Base-by-base conservation (phyloP, 108 stramenopile species). In the Schizochytrium sp. region DNA sequence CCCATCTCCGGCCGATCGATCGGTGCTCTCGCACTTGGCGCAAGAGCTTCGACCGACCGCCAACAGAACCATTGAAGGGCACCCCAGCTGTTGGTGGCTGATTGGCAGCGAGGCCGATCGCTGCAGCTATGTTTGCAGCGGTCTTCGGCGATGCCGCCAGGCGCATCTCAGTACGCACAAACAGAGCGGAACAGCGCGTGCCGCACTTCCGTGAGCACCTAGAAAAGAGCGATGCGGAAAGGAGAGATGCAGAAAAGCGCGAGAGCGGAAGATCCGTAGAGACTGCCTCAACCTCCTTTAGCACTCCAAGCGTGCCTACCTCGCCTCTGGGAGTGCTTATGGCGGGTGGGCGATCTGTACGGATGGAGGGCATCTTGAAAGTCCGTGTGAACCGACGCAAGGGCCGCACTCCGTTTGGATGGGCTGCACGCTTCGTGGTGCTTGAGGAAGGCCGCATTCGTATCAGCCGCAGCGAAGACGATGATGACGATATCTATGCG, bases 331-430 rank as follows among this genome's bases (percentile, higher is more conserved):
- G 50, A n/a, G 53, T 83, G 50, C 76, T 83, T 38, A 49, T 83
- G 47, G 76, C 76, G 50, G 76, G 76, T 53, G 76, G 76, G 3
- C 19, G 76, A 40, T 49, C 76, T 7, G 76, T 83, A 38, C 76
- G 76, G n/a, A 83, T 83, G 76, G 76, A 83, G 76, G 76, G 76
- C 76, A n/a, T 83, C 2, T 53, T 83, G 10, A 83, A 83, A 55
- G 28, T 83, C 50, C 64, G 64, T 7, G 64, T 69, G 12, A 44
- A 69, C 64, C 64, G 64, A 7, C 64, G 64, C 64, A 83, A 83
- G 76, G 76, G 76, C n/a, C 5, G 50, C 50, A 47, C 50, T 8
- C 50, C 50, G 10, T 83, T 83, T 83, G 76, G 28, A 38, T 83
- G 76, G 76, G 40, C 19, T 2, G 76, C 53, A 38, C 47, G 53